phyloP scores from a whole-genome alignment of 2,329 filamentous ascomycete genomes.

The Diplodia mutila region DNA sequence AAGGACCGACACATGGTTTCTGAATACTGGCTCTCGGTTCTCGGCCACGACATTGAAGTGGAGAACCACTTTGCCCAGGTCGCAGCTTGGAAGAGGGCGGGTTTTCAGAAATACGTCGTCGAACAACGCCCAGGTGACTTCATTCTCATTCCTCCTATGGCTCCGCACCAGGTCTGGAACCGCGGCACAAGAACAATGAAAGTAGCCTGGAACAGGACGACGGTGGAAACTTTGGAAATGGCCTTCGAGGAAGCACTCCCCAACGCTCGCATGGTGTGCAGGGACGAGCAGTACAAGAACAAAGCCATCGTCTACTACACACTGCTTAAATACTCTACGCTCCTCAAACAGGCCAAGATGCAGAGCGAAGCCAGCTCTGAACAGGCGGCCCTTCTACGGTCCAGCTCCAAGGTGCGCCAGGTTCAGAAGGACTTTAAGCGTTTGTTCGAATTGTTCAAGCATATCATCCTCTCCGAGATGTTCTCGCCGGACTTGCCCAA shows the following conservation, averaged over 20 bases:
- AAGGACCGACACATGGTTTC: slow-evolving; percentile 89
- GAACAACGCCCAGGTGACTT: slow-evolving; percentile 91
- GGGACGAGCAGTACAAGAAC: slow-evolving; percentile 98
- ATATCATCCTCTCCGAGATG: slow-evolving; percentile 82
- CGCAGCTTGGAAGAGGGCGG: slow-evolving; percentile 92
- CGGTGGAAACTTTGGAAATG: slow-evolving; percentile 84
- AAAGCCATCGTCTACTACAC: slow-evolving; percentile 94
- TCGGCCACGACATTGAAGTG: slow-evolving; percentile 95
- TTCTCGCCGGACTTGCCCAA: slow-evolving; percentile 67
- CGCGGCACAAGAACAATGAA: slow-evolving; percentile 95
- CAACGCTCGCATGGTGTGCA: slow-evolving; percentile 86
- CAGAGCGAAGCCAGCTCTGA: slow-evolving; percentile 53
- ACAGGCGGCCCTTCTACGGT: slow-evolving; percentile 43
- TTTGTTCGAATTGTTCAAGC: slow-evolving; percentile 76
- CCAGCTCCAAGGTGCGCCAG: slow-evolving; percentile 62
- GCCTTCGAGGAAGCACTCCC: slow-evolving; percentile 86
- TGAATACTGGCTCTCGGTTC: slow-evolving; percentile 89
- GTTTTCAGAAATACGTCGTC: slow-evolving; percentile 89
- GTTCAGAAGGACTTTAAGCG: slow-evolving; percentile 81
- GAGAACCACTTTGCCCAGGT: slow-evolving; percentile 96
- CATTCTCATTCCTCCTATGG: slow-evolving; percentile 88
- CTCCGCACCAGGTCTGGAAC: slow-evolving; percentile 98
- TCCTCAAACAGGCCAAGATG: slow-evolving; percentile 62
- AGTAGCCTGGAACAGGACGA: slow-evolving; percentile 96
- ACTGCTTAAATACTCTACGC: slow-evolving; percentile 72